A percentile compares a stretch with the other conserved stretches of the same genome.
These are phyloP conservation scores for Ophiocordyceps robertsii DNA, from an alignment of 2,329 filamentous ascomycete species.

Conservation along the genomic window DNA sequence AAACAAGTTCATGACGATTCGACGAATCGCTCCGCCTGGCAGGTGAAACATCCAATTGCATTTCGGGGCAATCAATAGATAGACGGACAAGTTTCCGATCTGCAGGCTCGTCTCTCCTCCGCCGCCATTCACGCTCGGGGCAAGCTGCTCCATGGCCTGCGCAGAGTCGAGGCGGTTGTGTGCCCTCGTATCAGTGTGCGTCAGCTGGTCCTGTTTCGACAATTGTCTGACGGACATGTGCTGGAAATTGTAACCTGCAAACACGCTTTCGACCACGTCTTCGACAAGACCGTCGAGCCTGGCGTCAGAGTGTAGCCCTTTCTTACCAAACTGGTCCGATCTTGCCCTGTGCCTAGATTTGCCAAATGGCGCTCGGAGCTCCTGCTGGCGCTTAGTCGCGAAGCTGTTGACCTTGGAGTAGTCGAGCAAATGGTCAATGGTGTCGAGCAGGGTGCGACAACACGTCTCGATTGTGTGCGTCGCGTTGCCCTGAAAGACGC, in stretches of 20 bases:
- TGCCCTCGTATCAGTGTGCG: conserved; percentile 4
- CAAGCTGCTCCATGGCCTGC: conserved; percentile 24
- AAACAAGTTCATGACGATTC: conserved; percentile 50
- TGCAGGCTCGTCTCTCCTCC: conserved; percentile 1
- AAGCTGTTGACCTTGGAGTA: conserved; percentile 40
- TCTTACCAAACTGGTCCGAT: conserved; percentile 6
- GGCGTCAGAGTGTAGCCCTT: conserved; percentile 10
- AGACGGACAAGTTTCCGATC: conserved; percentile 12
- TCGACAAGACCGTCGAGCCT: conserved; percentile 27
- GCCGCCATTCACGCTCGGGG: neutral
- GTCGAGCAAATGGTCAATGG: conserved; percentile 38
- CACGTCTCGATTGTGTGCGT: conserved; percentile 36
- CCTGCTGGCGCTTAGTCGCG: conserved; percentile 2
- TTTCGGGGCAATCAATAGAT: conserved; percentile 25
- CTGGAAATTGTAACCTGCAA: conserved; percentile 29
- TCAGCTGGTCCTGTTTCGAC: conserved; percentile 3
- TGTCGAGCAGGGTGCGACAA: conserved; percentile 37
- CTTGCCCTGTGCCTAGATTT: neutral
- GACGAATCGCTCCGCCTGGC: conserved; percentile 34
- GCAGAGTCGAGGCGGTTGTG: conserved; percentile 18
- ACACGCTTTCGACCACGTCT: conserved; percentile 33
- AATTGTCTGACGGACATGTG: conserved; percentile 9
- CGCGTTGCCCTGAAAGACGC: conserved; percentile 30
- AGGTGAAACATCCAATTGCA: conserved; percentile 38
- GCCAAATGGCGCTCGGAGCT: neutral